Evolutionary conservation across 2,329 filamentous ascomycete species (phyloP), one percentile per base, ranked within the genome.

Genomic region (Cladophialophora psammophila): DNA sequence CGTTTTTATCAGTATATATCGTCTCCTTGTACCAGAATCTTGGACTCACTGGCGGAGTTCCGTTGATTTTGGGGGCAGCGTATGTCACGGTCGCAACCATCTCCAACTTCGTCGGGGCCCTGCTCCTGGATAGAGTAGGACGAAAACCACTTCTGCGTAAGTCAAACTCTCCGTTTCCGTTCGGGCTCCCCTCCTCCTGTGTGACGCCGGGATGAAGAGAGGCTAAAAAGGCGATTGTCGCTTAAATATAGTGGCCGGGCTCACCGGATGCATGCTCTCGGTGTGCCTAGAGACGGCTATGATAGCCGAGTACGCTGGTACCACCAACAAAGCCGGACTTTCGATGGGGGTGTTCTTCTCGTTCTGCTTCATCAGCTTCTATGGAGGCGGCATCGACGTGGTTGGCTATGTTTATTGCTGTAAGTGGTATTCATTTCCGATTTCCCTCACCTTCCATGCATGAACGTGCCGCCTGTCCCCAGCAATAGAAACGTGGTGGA

Each of bases 321-420:
- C 80, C 20, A 64, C 63, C 8, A 72, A 70, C 56, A 56, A 66
- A 20, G 68, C 68, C n/a, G 69, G 69, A 15, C 65, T 71, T n/a
- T 63, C 62, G 34, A 66, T 66, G 63, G 64, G 67, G 18, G 66
- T 73, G 15, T 88, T 91, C 69, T 94, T 95, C 83, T 94, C 94
- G 2, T 71, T 68, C 61, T 64, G 66, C 35, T 71, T 70, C 68
- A 68, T 71, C 26, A 50, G 48, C 34, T 68, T 70, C 38, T 70
- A 71, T 42, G 63, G 67, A 4, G 69, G 66, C 20, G 68, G 68
- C 38, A 66, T 70, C 42, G 68, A 70, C 36, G 66, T 72, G 42
- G 66, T 66, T 5, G 68, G 70, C 13, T 66, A 69, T 64, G 70
- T 69, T 15, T 70, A 67, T 54, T 70, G 66, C 66, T 70, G 63